These are phyloP conservation scores for Vanilla planifolia DNA, from an alignment of 106 monocot genomes.

Conservation along the genomic window DNA sequence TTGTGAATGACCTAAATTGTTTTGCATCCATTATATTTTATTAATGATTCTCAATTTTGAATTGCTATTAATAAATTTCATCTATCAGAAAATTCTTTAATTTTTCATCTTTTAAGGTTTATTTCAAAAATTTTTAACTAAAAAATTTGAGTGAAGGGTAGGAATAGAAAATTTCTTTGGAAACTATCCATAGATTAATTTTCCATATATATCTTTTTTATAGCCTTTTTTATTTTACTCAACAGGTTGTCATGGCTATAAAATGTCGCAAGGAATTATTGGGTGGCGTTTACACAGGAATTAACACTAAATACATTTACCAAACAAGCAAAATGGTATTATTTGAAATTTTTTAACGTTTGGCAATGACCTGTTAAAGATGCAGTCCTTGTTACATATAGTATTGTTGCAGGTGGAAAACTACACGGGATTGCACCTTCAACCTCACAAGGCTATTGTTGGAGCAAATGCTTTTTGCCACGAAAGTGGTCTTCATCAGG, in stretches of 20 bases:
- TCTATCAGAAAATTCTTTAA: no score
- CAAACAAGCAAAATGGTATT: constrained; percentile 23
- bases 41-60: no score
- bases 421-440: constrained; percentile 19
- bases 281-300: constrained; percentile 19
- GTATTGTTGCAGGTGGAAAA: constrained; percentile 10
- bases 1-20: no score
- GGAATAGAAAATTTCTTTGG: no score
- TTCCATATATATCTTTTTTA: neutral
- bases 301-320: constrained; percentile 14
- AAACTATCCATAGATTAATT: neutral
- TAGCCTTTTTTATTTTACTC: neutral
- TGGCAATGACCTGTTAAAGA: neutral
- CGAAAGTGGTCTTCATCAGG: constrained; percentile 26
- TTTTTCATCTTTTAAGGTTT: no score
- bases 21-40: no score
- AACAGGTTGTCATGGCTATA: constrained; percentile 26
- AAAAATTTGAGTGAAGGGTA: no score
- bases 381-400: neutral
- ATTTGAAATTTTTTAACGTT: neutral
- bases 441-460: constrained; percentile 21
- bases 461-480: constrained; percentile 20
- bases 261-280: constrained; percentile 15
- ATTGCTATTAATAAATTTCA: no score
- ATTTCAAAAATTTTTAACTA: no score